Percentiles rank a stretch among this genome's conserved stretches.
These are phyloP conservation scores for Arthrobotrys pseudoclavata DNA, from an alignment of 2,329 filamentous ascomycete genomes.

Conservation along the genomic window DNA sequence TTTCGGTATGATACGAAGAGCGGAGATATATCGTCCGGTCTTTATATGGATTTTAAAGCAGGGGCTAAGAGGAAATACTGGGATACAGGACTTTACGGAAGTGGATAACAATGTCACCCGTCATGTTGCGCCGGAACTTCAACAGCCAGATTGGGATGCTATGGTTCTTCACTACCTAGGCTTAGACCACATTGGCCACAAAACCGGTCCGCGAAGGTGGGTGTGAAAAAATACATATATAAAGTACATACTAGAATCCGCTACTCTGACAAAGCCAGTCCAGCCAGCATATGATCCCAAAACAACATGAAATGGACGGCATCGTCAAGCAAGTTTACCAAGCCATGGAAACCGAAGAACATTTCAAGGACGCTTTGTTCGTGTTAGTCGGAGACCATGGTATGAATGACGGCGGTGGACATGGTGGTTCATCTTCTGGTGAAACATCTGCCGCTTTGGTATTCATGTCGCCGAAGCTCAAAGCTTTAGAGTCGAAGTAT, in stretches of 20 bases:
- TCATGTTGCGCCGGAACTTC: constrained; percentile 82
- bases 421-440: constrained; percentile 91
- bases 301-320: constrained; percentile 92
- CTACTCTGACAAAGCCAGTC: not conserved
- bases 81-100: constrained; percentile 87
- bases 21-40: constrained; percentile 3
- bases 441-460: constrained; percentile 94
- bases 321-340: constrained; percentile 82
- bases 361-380: constrained; percentile 83
- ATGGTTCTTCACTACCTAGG: constrained; percentile 97
- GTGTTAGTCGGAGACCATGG: constrained; percentile 94
- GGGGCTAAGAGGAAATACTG: constrained; percentile 62
- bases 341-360: constrained; percentile 77
- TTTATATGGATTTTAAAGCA: constrained; percentile 16
- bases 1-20: constrained; percentile 75
- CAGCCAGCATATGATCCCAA: constrained; percentile 90
- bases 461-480: constrained; percentile 88
- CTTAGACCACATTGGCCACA: constrained; percentile 97
- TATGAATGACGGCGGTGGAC: constrained; percentile 99
- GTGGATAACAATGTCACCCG: constrained; percentile 98
- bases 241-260: too few relatives aligned
- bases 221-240: constrained; percentile 19
- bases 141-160: constrained; percentile 85
- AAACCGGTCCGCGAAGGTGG: constrained; percentile 86
- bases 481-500: constrained; percentile 68